These are phyloP conservation scores for Cladosporium austrohemisphaericum DNA, from an alignment of 2,329 filamentous ascomycete genomes.

Conservation along the genomic window DNA sequence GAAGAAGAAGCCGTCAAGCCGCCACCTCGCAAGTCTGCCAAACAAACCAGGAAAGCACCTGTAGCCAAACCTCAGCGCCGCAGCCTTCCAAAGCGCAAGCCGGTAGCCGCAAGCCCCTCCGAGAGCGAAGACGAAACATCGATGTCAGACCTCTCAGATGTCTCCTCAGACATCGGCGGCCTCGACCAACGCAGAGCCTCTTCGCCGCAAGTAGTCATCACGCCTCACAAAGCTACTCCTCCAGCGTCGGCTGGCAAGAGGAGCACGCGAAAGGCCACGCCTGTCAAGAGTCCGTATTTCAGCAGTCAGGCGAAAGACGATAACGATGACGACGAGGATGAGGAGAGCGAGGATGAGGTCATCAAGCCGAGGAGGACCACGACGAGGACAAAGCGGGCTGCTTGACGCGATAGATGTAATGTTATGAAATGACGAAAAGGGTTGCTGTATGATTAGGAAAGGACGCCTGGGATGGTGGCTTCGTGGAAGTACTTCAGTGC, in stretches of 20 bases:
- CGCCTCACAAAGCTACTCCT: constrained; percentile 18
- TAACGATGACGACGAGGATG: constrained; percentile 19
- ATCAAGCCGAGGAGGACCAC: constrained; percentile 30
- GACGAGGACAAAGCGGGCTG: constrained; percentile 27
- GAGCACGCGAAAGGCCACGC: constrained; percentile 25
- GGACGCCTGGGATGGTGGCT: no score
- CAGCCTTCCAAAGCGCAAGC: neutral
- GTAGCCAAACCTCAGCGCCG: constrained; percentile 12
- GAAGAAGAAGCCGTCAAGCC: constrained; percentile 7
- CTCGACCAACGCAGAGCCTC: constrained; percentile 8
- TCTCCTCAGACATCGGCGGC: constrained; percentile 8
- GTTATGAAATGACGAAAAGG: no score
- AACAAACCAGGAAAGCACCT: constrained; percentile 3
- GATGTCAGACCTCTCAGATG: constrained; percentile 9
- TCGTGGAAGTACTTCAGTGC: no score
- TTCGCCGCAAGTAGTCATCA: constrained; percentile 27
- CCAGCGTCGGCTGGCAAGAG: constrained; percentile 2
- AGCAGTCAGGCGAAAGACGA: constrained; percentile 15
- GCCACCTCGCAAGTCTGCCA: neutral
- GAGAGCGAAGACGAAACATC: constrained; percentile 13
- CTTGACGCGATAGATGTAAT: no score
- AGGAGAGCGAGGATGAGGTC: constrained; percentile 28
- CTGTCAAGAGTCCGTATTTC: constrained; percentile 31
- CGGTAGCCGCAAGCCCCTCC: neutral
- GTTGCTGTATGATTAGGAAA: no score